Percentiles rank a stretch among this genome's conserved stretches.
Evolutionary conservation across 352 stramenopile genomes (phyloP).

Genomic region (Phytophthora citricola): DNA sequence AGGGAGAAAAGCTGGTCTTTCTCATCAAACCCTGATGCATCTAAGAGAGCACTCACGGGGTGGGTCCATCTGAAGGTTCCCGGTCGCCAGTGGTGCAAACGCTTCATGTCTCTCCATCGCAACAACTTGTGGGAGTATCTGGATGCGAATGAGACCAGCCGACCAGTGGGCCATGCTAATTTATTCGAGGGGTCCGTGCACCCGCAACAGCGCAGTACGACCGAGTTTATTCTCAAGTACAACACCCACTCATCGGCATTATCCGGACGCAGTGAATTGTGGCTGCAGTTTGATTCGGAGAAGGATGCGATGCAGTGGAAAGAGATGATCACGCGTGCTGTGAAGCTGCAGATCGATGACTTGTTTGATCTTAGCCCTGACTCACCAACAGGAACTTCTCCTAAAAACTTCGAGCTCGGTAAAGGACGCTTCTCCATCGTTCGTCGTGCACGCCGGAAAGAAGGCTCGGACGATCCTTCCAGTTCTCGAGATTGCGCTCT

Average conservation of each 20-base stretch:
- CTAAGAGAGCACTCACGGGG: conserved; percentile 37
- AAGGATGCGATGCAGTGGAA: conserved; percentile 53
- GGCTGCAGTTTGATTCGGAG: conserved; percentile 63
- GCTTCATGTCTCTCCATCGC: conserved; percentile 72
- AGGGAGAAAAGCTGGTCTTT: conserved; percentile 30
- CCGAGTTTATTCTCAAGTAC: conserved; percentile 69
- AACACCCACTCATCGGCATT: conserved; percentile 54
- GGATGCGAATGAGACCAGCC: conserved; percentile 62
- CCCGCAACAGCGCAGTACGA: conserved; percentile 50
- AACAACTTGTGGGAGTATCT: conserved; percentile 85
- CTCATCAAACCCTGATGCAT: conserved; percentile 18
- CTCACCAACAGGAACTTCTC: conserved; percentile 38
- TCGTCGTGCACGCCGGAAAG: conserved; percentile 55
- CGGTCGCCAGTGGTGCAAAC: conserved; percentile 68
- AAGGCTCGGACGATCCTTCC: conserved; percentile 11
- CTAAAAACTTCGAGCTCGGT: conserved; percentile 75
- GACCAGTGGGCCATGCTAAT: conserved; percentile 79
- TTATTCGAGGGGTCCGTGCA: conserved; percentile 73
- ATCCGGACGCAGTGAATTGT: conserved; percentile 63
- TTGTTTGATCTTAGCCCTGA: conserved; percentile 72
- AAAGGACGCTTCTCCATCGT: conserved; percentile 86
- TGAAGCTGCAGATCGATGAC: conserved; percentile 65
- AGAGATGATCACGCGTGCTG: conserved; percentile 42
- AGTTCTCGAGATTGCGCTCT: conserved; percentile 72
- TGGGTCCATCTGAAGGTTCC: conserved; percentile 75